Evolutionary conservation across 192 early-diverging fungal genomes (phyloP).

Genomic region (Mortierella hygrophila): DNA sequence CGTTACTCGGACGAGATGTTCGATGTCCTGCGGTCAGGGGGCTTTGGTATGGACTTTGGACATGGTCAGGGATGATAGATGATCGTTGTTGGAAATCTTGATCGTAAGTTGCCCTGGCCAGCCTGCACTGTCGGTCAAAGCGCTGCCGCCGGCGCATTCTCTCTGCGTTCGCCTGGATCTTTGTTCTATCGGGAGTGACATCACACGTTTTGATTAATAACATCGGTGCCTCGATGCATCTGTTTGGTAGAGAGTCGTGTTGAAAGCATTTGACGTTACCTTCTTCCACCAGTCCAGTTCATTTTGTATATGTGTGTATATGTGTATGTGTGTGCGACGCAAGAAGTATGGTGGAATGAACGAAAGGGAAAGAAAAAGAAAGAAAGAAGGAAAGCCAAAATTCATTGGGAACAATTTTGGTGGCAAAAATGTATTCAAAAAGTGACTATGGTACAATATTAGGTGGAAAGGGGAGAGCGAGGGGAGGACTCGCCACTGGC

Average conservation of each 20-base stretch:
- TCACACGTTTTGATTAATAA: too few species aligned
- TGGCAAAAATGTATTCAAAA: neutral
- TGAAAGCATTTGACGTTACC: neutral
- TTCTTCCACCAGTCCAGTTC: constrained; percentile 5
- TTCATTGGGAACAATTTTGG: neutral
- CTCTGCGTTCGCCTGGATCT: neutral
- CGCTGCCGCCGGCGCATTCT: neutral
- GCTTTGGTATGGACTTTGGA: neutral
- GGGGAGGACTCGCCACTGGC: constrained; percentile 45
- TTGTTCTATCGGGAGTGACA: neutral
- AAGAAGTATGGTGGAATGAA: too few species aligned
- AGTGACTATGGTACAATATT: neutral
- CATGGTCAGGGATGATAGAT: neutral
- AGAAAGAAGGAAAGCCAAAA: neutral
- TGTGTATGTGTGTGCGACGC: neutral
- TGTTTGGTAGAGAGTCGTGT: neutral
- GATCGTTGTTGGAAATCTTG: neutral
- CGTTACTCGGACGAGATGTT: neutral
- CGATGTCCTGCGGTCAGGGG: neutral
- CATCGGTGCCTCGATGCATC: too few species aligned
- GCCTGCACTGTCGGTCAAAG: neutral
- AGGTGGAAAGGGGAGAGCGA: constrained; percentile 9
- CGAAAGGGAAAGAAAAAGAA: neutral
- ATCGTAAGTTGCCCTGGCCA: neutral
- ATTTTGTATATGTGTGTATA: neutral